Percentiles rank a stretch among this genome's conserved stretches.
Conservation (phyloP, 2,329 filamentous ascomycete genomes). For the Penicillium nordicum region DNA sequence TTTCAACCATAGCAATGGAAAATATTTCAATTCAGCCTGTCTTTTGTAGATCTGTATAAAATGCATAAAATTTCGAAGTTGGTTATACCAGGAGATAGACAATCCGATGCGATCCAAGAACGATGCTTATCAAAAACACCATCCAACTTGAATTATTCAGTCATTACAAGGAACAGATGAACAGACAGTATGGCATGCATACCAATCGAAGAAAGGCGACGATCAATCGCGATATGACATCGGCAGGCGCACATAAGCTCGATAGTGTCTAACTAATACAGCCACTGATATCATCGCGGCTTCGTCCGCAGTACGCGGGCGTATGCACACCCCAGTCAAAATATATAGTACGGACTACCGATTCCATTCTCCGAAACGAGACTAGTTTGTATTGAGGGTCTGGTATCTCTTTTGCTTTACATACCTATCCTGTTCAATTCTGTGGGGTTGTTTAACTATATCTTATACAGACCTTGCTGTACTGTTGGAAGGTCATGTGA, state of each 20-base stretch:
- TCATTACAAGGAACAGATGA: neutral
- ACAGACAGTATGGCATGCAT: neutral
- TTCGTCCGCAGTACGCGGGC: neutral
- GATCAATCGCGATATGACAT: neutral
- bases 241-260: neutral
- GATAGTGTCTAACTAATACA: neutral
- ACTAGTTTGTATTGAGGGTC: neutral
- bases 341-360: neutral
- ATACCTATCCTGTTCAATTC: too few species aligned
- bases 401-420: neutral
- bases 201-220: neutral
- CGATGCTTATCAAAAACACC: neutral
- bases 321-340: neutral
- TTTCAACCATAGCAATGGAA: conserved; percentile 9
- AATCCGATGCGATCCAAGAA: neutral
- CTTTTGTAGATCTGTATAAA: neutral
- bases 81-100: too few species aligned
- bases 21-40: conserved; percentile 1
- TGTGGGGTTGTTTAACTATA: neutral
- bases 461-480: neutral
- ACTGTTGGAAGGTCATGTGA: too few species aligned
- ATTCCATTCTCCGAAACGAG: neutral
- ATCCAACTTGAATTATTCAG: neutral
- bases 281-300: conserved; percentile 9
- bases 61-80: too few species aligned